phyloP scores from a whole-genome alignment of 2,329 filamentous ascomycete genomes.

The Hymenoscyphus infarciens region DNA sequence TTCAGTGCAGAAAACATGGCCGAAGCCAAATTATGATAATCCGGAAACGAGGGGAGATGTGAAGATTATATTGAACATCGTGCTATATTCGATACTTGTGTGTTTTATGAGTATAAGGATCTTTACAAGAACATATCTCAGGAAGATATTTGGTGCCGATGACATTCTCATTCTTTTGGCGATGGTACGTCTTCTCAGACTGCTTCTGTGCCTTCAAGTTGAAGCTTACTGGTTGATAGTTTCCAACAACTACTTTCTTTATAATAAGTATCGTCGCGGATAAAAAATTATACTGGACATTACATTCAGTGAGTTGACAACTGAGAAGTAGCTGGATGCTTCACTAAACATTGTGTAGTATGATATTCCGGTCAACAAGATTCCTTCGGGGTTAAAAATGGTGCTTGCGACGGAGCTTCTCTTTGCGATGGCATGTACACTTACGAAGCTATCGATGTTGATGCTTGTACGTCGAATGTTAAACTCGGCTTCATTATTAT shows the following conservation, averaged over 20 bases:
- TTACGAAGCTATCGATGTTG: slow-evolving; percentile 40
- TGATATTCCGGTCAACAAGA: slow-evolving; percentile 37
- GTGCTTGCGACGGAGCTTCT: slow-evolving; percentile 39
- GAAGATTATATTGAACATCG: slow-evolving; percentile 42
- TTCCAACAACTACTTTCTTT: slow-evolving; percentile 39
- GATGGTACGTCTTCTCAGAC: slow-evolving; percentile 29
- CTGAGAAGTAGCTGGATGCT: not conserved
- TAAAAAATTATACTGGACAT: slow-evolving; percentile 37
- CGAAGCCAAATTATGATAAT: slow-evolving; percentile 44
- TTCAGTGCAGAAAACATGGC: slow-evolving; percentile 29
- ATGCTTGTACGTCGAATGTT: slow-evolving; percentile 32
- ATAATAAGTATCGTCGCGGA: slow-evolving; percentile 37
- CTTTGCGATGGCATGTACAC: slow-evolving; percentile 36
- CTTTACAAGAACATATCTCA: slow-evolving; percentile 43
- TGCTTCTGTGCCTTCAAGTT: not conserved
- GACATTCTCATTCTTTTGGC: slow-evolving; percentile 44
- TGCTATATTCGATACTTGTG: slow-evolving; percentile 39
- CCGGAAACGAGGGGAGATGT: slow-evolving; percentile 43
- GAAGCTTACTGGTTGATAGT: slow-evolving; percentile 15
- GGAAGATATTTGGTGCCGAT: slow-evolving; percentile 44
- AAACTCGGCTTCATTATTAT: slow-evolving; percentile 22
- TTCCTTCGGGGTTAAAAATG: slow-evolving; percentile 38
- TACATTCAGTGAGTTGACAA: slow-evolving; percentile 31
- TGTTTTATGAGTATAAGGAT: slow-evolving; percentile 43
- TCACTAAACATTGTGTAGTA: slow-evolving; percentile 29